These are phyloP conservation scores for Anacardium occidentale DNA, from an alignment of 345 rosid genomes.

Conservation along the genomic window DNA sequence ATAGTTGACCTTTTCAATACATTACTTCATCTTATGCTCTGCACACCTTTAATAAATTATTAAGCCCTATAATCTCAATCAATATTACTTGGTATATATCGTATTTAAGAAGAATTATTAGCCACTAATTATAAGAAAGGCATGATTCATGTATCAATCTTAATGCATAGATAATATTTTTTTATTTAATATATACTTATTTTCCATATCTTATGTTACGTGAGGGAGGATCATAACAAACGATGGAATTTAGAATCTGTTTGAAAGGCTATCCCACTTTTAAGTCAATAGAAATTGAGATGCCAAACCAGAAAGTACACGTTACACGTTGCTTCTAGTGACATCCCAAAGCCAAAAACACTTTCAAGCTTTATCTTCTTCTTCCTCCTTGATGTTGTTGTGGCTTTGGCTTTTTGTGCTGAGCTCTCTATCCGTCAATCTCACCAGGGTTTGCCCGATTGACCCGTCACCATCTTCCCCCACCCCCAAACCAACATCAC, in stretches of 20 bases:
- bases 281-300: background rate
- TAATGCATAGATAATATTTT: too few species aligned
- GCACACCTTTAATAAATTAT: background rate
- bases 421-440: too few species aligned
- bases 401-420: background rate
- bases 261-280: background rate
- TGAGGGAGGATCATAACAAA: background rate
- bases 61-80: background rate
- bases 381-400: background rate
- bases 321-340: slow-evolving; percentile 16
- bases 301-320: background rate
- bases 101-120: too few species aligned
- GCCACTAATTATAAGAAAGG: too few species aligned
- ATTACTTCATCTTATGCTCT: slow-evolving; percentile 1
- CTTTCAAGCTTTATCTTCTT: background rate
- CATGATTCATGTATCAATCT: too few species aligned
- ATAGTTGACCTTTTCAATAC: slow-evolving; percentile 38
- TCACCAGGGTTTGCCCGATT: background rate
- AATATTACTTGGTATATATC: too few species aligned
- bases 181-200: too few species aligned
- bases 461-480: background rate
- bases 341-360: background rate
- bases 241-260: too few species aligned
- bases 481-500: background rate
- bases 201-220: too few species aligned